Base-by-base conservation (phyloP, 2,329 filamentous ascomycete species). In the Sclerotinia nivalis region DNA sequence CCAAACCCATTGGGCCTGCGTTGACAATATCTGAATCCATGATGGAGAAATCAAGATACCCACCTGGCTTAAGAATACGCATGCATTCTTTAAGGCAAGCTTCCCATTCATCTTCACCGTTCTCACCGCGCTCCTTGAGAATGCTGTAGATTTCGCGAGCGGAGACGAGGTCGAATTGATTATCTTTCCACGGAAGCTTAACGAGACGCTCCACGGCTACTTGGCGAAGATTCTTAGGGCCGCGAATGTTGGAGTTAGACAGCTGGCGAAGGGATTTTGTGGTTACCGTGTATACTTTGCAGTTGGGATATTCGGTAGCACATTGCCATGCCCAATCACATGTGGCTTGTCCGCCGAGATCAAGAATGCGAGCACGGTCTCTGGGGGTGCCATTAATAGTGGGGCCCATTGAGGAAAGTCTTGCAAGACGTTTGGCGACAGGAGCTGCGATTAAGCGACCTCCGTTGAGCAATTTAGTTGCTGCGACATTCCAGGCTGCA, bases 261-360 rank as follows among this genome's bases (percentile, higher is more conserved):
- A 89, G 82, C 78, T 93, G 90, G 50, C 88, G 86, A 73, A 91
- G 85, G 12, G 88, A 82, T 80, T 91, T 91, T 73, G 90, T 93
- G 50, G 91, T 91, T 68, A 95, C 93, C 0, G 95, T 97, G 82
- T 94, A 96, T 68, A 97, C 88, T 79, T 93, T 93, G 69, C 92
- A 87, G 78, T 93, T 90, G 25, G 92, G 93, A 80, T 94, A 96
- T 79, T 95, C 91, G 62, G 92, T 85, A 0, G 96, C 93, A 70
- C 93, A 91, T 78, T 96, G 90, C 96, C 96, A 99, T 31, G 92
- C 95, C 96, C 96, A 99, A 80, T 97, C 93, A 78, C 93, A 95
- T 20, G 91, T 88, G 0, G 91, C 86, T 78, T 95, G 90, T 58
- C 94, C 94, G 62, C 92, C 93, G 47, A 97, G 88, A 78, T 98